phyloP scores from a whole-genome alignment of 2,329 filamentous ascomycete genomes.

The Thielaviopsis euricoi region DNA sequence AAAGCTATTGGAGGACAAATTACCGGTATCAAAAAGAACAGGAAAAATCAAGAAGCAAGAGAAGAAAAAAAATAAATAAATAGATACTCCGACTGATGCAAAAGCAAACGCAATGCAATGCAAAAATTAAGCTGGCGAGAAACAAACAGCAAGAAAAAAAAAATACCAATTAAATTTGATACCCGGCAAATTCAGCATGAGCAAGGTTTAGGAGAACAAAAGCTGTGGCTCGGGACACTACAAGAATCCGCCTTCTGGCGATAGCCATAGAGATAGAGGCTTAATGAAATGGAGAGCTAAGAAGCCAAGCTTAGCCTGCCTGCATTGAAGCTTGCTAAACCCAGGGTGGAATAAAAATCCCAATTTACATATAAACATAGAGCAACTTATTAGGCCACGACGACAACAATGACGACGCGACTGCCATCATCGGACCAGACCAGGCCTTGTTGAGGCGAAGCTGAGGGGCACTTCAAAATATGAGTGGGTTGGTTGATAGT shows the following conservation, averaged over 20 bases:
- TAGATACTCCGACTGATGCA: too few species aligned
- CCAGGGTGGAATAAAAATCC: background rate
- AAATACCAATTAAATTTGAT: background rate
- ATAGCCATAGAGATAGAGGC: background rate
- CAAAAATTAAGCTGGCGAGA: background rate
- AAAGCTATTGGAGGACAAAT: background rate
- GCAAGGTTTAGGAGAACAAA: background rate
- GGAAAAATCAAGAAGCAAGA: background rate
- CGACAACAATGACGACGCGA: too few species aligned
- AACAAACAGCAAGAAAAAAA: background rate
- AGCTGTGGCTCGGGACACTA: background rate
- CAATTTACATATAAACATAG: too few species aligned
- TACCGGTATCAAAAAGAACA: background rate
- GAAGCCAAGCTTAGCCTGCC: too few species aligned
- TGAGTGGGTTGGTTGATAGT: too few species aligned
- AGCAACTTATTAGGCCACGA: too few species aligned
- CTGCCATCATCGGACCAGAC: too few species aligned
- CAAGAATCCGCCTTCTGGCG: background rate
- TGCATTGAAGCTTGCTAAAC: background rate
- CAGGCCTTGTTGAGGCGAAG: too few species aligned
- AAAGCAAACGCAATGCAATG: background rate
- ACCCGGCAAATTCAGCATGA: background rate
- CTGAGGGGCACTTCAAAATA: too few species aligned
- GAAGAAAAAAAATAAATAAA: background rate
- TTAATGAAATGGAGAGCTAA: background rate